Percentiles rank a stretch among this genome's conserved stretches.
These are phyloP conservation scores for Dichotomocladium elegans DNA, from an alignment of 371 early-diverging fungal species.

Conservation along the genomic window DNA sequence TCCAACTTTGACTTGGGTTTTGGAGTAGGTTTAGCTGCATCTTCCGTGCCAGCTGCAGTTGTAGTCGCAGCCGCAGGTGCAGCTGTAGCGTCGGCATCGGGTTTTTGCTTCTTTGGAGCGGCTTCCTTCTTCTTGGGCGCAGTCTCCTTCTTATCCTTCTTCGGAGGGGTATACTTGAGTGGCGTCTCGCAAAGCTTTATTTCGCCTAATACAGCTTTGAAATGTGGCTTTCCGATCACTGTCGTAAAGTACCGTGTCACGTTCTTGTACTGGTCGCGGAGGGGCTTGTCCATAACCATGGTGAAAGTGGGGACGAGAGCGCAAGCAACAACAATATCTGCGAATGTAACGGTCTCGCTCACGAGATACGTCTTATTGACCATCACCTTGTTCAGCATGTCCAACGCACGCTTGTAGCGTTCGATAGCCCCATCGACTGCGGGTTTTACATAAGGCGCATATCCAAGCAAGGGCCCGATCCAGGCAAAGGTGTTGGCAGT, in stretches of 20 bases:
- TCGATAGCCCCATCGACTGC: slow-evolving; percentile 64
- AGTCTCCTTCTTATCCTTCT: slow-evolving; percentile 50
- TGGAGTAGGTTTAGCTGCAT: slow-evolving; percentile 66
- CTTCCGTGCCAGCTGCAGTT: slow-evolving; percentile 56
- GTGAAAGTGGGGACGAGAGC: slow-evolving; percentile 62
- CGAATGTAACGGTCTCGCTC: slow-evolving; percentile 86
- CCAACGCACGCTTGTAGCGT: slow-evolving; percentile 58
- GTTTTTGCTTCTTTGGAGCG: slow-evolving; percentile 24
- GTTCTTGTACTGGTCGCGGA: slow-evolving; percentile 82
- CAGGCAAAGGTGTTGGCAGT: slow-evolving; percentile 38
- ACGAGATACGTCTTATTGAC: slow-evolving; percentile 85
- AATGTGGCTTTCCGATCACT: slow-evolving; percentile 72
- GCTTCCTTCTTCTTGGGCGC: slow-evolving; percentile 43
- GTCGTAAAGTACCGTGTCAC: slow-evolving; percentile 86
- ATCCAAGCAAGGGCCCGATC: slow-evolving; percentile 70
- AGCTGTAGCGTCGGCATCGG: too few species aligned
- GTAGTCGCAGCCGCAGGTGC: slow-evolving; percentile 12
- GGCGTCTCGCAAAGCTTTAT: slow-evolving; percentile 57
- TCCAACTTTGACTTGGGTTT: slow-evolving; percentile 93
- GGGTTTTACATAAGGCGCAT: slow-evolving; percentile 62
- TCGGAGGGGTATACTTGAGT: slow-evolving; percentile 46
- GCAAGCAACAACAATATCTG: slow-evolving; percentile 75
- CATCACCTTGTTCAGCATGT: slow-evolving; percentile 70
- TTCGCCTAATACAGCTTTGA: slow-evolving; percentile 78
- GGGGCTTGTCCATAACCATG: slow-evolving; percentile 55